phyloP scores from a whole-genome alignment of 1,284 basidiomycete genomes.

The Fomes fomentarius region DNA sequence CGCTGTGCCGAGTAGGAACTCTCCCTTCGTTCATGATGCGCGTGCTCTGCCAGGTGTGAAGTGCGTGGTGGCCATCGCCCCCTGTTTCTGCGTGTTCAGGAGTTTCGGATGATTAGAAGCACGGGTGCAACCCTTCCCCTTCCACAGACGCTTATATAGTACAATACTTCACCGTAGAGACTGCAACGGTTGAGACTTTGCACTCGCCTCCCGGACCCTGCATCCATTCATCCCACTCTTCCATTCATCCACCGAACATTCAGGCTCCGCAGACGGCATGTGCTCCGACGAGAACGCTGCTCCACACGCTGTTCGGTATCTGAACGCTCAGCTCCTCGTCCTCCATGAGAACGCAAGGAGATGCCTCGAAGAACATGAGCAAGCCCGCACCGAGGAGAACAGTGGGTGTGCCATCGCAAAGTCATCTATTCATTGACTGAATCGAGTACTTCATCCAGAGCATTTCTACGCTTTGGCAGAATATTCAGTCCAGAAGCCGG shows the following conservation, averaged over 20 bases:
- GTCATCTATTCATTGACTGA: too few species aligned
- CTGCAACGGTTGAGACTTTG: background rate
- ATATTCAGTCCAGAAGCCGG: slow-evolving; percentile 7
- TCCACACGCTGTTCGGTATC: slow-evolving; percentile 32
- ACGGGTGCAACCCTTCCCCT: too few species aligned
- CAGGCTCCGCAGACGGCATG: slow-evolving; percentile 19
- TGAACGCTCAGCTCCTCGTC: slow-evolving; percentile 35
- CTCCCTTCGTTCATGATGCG: too few species aligned
- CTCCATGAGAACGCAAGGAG: slow-evolving; percentile 33
- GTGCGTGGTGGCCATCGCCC: background rate
- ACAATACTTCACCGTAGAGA: too few species aligned
- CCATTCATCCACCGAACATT: background rate
- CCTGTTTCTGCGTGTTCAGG: too few species aligned
- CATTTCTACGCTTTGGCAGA: slow-evolving; percentile 21
- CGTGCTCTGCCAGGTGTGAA: background rate
- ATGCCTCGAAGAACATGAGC: slow-evolving; percentile 28
- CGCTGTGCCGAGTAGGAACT: too few species aligned
- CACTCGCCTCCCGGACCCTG: background rate
- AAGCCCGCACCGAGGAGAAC: slow-evolving; percentile 11
- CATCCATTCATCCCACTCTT: background rate
- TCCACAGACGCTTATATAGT: too few species aligned
- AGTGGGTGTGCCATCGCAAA: slow-evolving; percentile 1
- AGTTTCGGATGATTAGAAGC: too few species aligned
- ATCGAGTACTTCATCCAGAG: slow-evolving; percentile 7
- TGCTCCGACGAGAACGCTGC: slow-evolving; percentile 36